Evolutionary conservation across 2,329 filamentous ascomycete species (phyloP).

Genomic region (Trichophyton benhamiae): DNA sequence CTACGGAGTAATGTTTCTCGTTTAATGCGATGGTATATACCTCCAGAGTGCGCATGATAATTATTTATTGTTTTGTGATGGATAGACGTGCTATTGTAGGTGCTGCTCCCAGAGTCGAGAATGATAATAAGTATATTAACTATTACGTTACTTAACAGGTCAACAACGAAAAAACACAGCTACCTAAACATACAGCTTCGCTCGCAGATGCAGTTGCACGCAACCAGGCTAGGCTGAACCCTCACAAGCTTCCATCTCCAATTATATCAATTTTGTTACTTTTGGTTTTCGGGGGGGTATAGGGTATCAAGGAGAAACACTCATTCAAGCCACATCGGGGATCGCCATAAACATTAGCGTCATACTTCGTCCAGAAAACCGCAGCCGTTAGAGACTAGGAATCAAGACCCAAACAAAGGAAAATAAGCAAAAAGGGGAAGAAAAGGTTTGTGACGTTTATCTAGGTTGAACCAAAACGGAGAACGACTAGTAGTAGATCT

Average conservation of each 20-base stretch:
- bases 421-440: background rate
- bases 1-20: background rate
- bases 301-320: background rate
- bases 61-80: no score
- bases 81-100: no score
- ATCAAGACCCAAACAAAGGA: background rate
- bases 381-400: background rate
- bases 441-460: background rate
- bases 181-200: background rate
- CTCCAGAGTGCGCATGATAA: no score
- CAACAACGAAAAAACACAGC: background rate
- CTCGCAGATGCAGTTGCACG: background rate
- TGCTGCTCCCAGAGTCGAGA: background rate
- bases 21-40: background rate
- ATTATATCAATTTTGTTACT: background rate
- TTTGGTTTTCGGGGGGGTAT: constrained; percentile 1
- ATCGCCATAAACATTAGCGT: background rate
- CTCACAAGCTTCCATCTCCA: background rate
- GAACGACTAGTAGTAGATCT: constrained; percentile 38
- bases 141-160: background rate
- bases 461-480: background rate
- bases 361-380: background rate
- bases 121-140: constrained; percentile 1
- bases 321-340: background rate
- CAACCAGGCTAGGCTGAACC: background rate